A percentile compares a stretch with the other conserved stretches of the same genome.
Conservation (phyloP, 2,329 filamentous ascomycete genomes). For the Fonsecaea pedrosoi region DNA sequence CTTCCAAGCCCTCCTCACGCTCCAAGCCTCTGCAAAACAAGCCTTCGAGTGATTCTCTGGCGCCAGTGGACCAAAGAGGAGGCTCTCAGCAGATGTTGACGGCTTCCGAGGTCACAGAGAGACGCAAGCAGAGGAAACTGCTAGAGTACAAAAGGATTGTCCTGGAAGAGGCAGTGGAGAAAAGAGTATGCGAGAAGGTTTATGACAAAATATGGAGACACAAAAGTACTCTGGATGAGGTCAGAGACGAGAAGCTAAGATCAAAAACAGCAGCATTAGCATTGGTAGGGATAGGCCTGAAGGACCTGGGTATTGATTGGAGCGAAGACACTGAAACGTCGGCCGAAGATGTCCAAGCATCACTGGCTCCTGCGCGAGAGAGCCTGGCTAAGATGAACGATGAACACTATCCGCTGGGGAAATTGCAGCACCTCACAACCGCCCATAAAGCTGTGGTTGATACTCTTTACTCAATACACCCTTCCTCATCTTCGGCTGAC, state of each 20-base stretch:
- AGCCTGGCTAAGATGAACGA: slow-evolving; percentile 83
- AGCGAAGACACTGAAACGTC: slow-evolving; percentile 63
- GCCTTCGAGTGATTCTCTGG: slow-evolving; percentile 35
- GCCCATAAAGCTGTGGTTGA: slow-evolving; percentile 96
- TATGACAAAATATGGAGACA: slow-evolving; percentile 92
- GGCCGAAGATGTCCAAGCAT: slow-evolving; percentile 72
- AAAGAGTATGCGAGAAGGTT: slow-evolving; percentile 80
- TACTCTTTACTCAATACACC: slow-evolving; percentile 70
- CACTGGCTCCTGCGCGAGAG: slow-evolving; percentile 72
- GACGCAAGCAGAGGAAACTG: slow-evolving; percentile 76
- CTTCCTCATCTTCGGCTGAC: slow-evolving; percentile 85
- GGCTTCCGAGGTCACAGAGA: slow-evolving; percentile 78
- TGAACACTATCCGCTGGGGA: slow-evolving; percentile 85
- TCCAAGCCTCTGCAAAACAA: slow-evolving; percentile 26
- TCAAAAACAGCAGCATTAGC: slow-evolving; percentile 91
- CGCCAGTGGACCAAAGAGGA: slow-evolving; percentile 47
- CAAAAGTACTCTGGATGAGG: slow-evolving; percentile 88
- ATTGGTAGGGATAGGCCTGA: slow-evolving; percentile 87
- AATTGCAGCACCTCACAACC: slow-evolving; percentile 84
- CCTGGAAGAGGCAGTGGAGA: slow-evolving; percentile 90
- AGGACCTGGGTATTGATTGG: slow-evolving; percentile 81
- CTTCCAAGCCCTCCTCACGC: slow-evolving; percentile 40
- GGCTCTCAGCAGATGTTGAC: slow-evolving; percentile 85
- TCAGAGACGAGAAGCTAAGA: slow-evolving; percentile 89
- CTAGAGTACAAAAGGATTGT: slow-evolving; percentile 78